Percentiles rank a stretch among this genome's conserved stretches.
phyloP scores from a whole-genome alignment of 2,329 filamentous ascomycete genomes.

The Hymenotorrendiella dingleyae region DNA sequence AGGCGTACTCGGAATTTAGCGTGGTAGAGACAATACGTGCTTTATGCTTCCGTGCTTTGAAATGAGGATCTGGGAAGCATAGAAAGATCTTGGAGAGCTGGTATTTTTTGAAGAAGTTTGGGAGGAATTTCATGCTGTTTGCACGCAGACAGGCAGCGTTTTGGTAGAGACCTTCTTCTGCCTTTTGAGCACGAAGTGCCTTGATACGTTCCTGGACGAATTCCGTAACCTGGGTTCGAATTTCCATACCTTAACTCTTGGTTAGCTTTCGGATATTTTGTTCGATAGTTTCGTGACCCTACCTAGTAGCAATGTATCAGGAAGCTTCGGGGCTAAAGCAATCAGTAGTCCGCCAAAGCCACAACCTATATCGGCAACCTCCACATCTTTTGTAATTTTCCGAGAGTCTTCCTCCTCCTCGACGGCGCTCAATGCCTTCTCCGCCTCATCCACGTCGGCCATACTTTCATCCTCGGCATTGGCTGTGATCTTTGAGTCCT shows the following conservation, averaged over 20 bases:
- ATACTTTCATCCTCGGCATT: conserved; percentile 10
- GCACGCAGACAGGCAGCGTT: conserved; percentile 86
- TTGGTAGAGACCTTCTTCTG: conserved; percentile 55
- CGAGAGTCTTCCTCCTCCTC: neutral
- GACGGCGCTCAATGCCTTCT: neutral
- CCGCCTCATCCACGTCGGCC: neutral
- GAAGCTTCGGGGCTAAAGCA: conserved; percentile 74
- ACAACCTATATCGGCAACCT: conserved; percentile 94
- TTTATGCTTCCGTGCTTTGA: conserved; percentile 96
- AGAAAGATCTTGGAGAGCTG: conserved; percentile 92
- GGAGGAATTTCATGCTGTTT: conserved; percentile 99
- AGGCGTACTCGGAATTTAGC: conserved; percentile 90
- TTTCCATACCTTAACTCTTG: conserved; percentile 67
- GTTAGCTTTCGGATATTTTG: too few species aligned
- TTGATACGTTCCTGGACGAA: conserved; percentile 85
- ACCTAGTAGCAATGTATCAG: conserved; percentile 79
- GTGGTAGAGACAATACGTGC: conserved; percentile 86
- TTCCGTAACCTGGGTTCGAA: conserved; percentile 81
- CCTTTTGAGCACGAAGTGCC: conserved; percentile 66
- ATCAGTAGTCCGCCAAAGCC: conserved; percentile 90
- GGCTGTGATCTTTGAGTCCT: neutral
- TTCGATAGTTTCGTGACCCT: conserved; percentile 10
- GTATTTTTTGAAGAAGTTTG: conserved; percentile 81
- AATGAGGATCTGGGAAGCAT: conserved; percentile 97
- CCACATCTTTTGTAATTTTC: conserved; percentile 55